These are phyloP conservation scores for Annulohypoxylon moriforme DNA, from an alignment of 495 filamentous ascomycete genomes.

Conservation along the genomic window DNA sequence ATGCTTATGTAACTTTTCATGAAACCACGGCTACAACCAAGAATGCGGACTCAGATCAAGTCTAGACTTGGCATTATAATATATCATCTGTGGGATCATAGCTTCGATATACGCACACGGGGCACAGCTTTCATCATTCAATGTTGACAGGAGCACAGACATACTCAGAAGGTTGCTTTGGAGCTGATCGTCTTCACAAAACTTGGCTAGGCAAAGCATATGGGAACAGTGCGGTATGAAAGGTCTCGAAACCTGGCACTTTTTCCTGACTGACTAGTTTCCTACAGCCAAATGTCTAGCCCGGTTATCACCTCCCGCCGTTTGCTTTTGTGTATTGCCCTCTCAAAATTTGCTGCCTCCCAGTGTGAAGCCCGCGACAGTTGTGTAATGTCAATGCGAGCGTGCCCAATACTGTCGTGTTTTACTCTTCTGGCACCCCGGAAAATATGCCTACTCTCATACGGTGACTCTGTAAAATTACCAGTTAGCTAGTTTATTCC, in stretches of 20 bases:
- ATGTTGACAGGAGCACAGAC: background rate
- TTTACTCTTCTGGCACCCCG: constrained; percentile 66
- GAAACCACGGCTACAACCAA: background rate
- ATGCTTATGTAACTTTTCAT: background rate
- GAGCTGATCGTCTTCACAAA: constrained; percentile 8
- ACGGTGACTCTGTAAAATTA: constrained; percentile 69
- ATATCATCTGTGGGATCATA: constrained; percentile 10
- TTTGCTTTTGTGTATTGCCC: constrained; percentile 24
- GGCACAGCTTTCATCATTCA: background rate
- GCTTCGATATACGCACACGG: background rate
- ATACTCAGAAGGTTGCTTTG: background rate
- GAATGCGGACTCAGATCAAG: background rate
- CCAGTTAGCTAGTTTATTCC: constrained; percentile 25
- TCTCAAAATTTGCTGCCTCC: constrained; percentile 22
- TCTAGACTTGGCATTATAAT: background rate
- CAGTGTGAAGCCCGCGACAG: constrained; percentile 18
- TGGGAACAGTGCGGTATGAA: constrained; percentile 8
- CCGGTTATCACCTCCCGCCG: constrained; percentile 6
- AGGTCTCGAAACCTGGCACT: constrained; percentile 27
- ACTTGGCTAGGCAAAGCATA: constrained; percentile 3
- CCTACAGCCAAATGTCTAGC: constrained; percentile 30
- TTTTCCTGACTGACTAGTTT: constrained; percentile 36
- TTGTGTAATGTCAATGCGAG: constrained; percentile 24
- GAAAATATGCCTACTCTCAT: constrained; percentile 76
- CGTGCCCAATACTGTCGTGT: constrained; percentile 16